Evolutionary conservation across 1,284 basidiomycete genomes (phyloP), one percentile per base, ranked within the genome.

Genomic region (Pisolithus thermaeus): DNA sequence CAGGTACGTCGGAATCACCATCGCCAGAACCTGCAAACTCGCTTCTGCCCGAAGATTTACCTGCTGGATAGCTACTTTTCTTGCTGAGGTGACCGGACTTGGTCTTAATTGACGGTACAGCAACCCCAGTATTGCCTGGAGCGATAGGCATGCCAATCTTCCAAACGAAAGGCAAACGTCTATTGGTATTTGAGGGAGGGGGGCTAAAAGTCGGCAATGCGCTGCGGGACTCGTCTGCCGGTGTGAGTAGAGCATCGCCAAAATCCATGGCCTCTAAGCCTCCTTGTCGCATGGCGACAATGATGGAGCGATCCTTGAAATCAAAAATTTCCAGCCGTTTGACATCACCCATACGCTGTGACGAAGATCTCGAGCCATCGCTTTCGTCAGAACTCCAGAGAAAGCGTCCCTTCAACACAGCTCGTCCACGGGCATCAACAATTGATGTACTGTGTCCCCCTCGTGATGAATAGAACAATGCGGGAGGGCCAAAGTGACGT

Each of bases 401-500:
- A 54, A 92, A 83, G 47, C 82, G 80, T 30, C 84, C 84, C 58
- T 89, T 87, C 16, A 92, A 75, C 11, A 92, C 88, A 5, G 88
- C 87, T 50, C 87, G 75, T 30, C 90, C 90, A 22, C 89, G 80
- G 23, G 84, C 79, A 61, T 92, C 90, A 20, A 92, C 90, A 47
- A 92, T 90, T 4, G 85, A 77, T 0, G 89, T 92, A 57, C 87
- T 88, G 59, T 90, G 86, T 1, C 87, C 86, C 20, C 91, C 90
- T 27, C 89, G 82, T 18, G 89, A 87, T 20, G 90, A 91, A 65
- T 82, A 92, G 71, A 93, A 93, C 18, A 93, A 68, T 0, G 90
- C 87, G 1, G 90, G 90, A 20, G 90, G 90, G 0, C 90, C 90
- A 58, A 88, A 91, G 61, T 90, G 87, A 30, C 76, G 77, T 3